phyloP scores from a whole-genome alignment of 177 flowering plant genomes.

The Vitis hybrid region DNA sequence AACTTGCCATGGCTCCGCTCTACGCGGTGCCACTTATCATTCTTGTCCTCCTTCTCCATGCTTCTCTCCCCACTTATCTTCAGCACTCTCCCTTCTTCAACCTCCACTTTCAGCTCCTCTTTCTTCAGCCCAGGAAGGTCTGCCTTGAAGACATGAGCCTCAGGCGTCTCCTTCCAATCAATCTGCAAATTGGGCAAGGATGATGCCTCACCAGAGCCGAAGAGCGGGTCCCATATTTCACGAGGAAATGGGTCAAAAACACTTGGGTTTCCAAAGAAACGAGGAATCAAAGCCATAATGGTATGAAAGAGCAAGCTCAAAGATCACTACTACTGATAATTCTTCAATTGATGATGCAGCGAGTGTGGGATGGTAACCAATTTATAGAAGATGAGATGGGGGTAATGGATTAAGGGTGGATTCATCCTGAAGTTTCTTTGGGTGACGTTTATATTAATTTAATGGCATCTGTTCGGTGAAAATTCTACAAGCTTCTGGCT shows the following conservation, averaged over 20 bases:
- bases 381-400: too few relatives aligned
- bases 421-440: too few relatives aligned
- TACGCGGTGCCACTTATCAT: constrained; percentile 32
- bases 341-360: too few relatives aligned
- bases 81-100: constrained; percentile 28
- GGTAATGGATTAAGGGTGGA: too few relatives aligned
- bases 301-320: neutral
- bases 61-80: constrained; percentile 36
- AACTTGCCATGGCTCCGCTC: constrained; percentile 36
- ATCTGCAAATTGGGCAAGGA: neutral
- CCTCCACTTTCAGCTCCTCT: constrained; percentile 35
- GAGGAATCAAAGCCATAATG: neutral
- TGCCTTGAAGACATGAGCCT: constrained; percentile 29
- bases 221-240: neutral
- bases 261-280: neutral
- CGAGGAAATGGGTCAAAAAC: constrained; percentile 3
- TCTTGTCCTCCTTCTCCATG: constrained; percentile 30
- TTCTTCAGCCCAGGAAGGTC: constrained; percentile 35
- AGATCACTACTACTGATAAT: neutral
- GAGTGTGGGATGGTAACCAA: too few relatives aligned
- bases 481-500: too few relatives aligned
- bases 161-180: constrained; percentile 24
- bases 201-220: neutral
- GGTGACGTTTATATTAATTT: too few relatives aligned
- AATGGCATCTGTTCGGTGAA: too few relatives aligned